Evolutionary conservation across 2,329 filamentous ascomycete genomes (phyloP).

Genomic region (Aspergillus sp.): DNA sequence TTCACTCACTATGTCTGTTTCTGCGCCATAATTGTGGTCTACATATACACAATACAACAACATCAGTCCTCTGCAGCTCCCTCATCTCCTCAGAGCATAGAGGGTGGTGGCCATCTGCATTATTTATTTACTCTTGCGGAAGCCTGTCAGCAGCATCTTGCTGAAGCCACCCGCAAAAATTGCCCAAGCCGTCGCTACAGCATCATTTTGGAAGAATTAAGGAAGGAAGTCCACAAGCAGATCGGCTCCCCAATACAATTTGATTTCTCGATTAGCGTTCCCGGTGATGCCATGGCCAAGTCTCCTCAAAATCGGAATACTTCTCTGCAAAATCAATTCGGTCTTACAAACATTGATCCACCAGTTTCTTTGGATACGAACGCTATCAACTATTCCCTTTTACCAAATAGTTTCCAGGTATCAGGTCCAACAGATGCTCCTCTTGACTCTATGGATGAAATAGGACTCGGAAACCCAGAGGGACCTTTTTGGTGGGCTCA

Average conservation of each 20-base stretch:
- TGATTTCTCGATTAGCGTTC: not conserved
- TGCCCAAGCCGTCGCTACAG: constrained; percentile 42
- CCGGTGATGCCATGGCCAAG: constrained; percentile 1
- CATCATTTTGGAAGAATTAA: constrained; percentile 42
- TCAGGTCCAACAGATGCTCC: constrained; percentile 10
- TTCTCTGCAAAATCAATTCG: not conserved
- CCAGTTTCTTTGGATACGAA: constrained; percentile 7
- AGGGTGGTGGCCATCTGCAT: constrained; percentile 15
- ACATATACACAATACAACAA: constrained; percentile 37
- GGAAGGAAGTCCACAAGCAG: constrained; percentile 34
- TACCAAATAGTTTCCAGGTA: constrained; percentile 12
- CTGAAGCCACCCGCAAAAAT: constrained; percentile 39
- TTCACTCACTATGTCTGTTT: constrained; percentile 39
- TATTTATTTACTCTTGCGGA: constrained; percentile 38
- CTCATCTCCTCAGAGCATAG: constrained; percentile 12
- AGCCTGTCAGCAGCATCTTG: constrained; percentile 39
- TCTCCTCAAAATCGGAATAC: constrained; percentile 1
- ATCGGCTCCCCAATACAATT: constrained; percentile 14
- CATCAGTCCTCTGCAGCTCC: constrained; percentile 17
- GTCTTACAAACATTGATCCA: constrained; percentile 1
- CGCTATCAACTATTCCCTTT: constrained; percentile 7
- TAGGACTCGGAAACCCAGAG: constrained; percentile 27
- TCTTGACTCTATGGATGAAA: constrained; percentile 17
- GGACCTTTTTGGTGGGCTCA: constrained; percentile 33
- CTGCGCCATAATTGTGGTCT: constrained; percentile 35